These are phyloP conservation scores for Termitomyces sp. DNA, from an alignment of 1,284 basidiomycete genomes.

Conservation along the genomic window DNA sequence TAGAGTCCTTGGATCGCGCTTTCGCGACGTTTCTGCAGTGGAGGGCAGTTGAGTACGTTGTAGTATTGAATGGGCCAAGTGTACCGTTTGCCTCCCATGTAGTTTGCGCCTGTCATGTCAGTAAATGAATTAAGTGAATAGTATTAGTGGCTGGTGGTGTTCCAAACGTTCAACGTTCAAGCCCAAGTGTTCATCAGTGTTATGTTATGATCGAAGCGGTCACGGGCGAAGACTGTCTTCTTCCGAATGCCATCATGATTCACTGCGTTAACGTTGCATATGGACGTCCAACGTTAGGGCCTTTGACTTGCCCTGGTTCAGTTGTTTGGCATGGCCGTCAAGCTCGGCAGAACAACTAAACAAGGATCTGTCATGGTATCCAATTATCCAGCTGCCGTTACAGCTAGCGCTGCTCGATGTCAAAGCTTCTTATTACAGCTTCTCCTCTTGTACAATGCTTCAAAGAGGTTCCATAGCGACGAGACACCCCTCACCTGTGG, in stretches of 20 bases:
- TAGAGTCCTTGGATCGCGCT: slow-evolving; percentile 44
- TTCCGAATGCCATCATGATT: too few species aligned
- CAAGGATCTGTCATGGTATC: too few species aligned
- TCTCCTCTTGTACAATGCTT: background rate
- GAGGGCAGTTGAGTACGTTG: background rate
- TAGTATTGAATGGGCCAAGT: background rate
- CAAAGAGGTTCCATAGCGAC: background rate
- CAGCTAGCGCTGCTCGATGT: background rate
- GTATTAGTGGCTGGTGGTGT: background rate
- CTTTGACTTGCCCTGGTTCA: too few species aligned
- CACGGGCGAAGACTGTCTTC: too few species aligned
- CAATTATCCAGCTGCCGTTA: too few species aligned
- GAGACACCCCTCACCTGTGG: background rate
- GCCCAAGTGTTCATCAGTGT: background rate
- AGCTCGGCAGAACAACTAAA: too few species aligned
- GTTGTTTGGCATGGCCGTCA: too few species aligned
- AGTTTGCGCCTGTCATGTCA: slow-evolving; percentile 51
- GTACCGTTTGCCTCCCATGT: slow-evolving; percentile 57
- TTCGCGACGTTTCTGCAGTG: slow-evolving; percentile 48
- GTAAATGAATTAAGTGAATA: background rate
- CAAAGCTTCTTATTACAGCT: background rate
- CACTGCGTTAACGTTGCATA: too few species aligned
- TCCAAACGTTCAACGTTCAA: too few species aligned
- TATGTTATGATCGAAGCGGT: too few species aligned
- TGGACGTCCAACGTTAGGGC: too few species aligned